phyloP scores from a whole-genome alignment of 495 filamentous ascomycete species.

The Xylaria scruposa region DNA sequence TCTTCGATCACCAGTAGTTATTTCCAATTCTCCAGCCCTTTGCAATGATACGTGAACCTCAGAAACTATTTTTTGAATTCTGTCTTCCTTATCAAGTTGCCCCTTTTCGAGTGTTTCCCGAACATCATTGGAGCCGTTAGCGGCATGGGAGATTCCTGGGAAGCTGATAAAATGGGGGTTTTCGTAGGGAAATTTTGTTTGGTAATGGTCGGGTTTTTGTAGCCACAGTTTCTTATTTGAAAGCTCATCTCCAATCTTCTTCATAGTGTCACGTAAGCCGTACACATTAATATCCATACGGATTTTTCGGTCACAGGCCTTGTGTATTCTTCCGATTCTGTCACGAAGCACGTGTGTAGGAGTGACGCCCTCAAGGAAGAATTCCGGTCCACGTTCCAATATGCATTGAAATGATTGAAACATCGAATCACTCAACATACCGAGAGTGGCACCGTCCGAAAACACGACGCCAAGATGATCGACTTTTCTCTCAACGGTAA shows the following conservation, averaged over 20 bases:
- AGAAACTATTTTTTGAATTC: constrained; percentile 31
- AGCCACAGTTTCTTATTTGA: constrained; percentile 43
- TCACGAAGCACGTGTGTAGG: constrained; percentile 29
- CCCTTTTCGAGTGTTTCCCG: constrained; percentile 3
- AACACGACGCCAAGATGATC: constrained; percentile 32
- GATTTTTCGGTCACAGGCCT: constrained; percentile 34
- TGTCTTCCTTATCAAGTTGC: constrained; percentile 26
- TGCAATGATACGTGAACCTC: constrained; percentile 34
- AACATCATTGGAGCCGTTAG: constrained; percentile 13
- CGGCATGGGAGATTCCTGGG: constrained; percentile 27
- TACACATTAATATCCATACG: constrained; percentile 48
- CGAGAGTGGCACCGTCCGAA: constrained; percentile 32
- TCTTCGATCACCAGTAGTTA: constrained; percentile 29
- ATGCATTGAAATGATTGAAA: constrained; percentile 27
- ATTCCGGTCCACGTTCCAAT: constrained; percentile 9
- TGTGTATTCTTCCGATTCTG: constrained; percentile 31
- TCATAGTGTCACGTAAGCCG: constrained; percentile 31
- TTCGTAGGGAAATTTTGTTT: constrained; percentile 30
- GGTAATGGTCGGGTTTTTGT: constrained; percentile 39
- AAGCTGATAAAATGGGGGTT: constrained; percentile 46
- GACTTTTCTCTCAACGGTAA: constrained; percentile 27
- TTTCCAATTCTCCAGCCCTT: constrained; percentile 30
- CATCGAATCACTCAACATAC: constrained; percentile 29
- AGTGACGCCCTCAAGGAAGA: constrained; percentile 34
- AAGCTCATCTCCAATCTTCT: constrained; percentile 36